Base-by-base conservation (phyloP, 805 yeast species). In the Zygosaccharomyces siamensis region DNA sequence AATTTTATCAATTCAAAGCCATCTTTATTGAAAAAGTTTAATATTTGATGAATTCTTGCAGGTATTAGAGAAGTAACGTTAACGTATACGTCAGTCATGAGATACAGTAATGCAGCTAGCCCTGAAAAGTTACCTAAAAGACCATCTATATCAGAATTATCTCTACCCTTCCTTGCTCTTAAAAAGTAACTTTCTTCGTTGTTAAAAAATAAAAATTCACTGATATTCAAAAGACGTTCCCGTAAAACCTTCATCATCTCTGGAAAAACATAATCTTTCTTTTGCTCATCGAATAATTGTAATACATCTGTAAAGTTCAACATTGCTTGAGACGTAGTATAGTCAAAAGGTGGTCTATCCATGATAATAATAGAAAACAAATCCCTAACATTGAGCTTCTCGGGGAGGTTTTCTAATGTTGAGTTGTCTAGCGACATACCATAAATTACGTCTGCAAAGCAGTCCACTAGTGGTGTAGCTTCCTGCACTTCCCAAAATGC, bases 301-400 rank as follows among this genome's bases (percentile, higher is more conserved):
- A 83, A 67, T 1, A 81, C 75, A 21, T 79, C 80, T 28, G 78
- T 69, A 27, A 80, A 63, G 18, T 81, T 77, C 35, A 73, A 70
- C 53, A 80, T 64, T 0, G 82, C 78, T 50, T 74, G 75, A 1
- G 88, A 79, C 31, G 73, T 67, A 4, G 76, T 71, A 55, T 75
- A 81, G 57, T 85, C 89, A 61, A 73, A 83, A 0, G 92, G 84
- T 2, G 79, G 76, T 46, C 80, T 75, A 7, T 72, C 66, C 47
- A 81, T 58, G 1, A 76, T 70, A 6, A 84, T 60, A 32, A 79
- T 71, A 1, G 72, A 64, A 12, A 81, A 52, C 73, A 86, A 76
- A 11, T 71, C 69, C 8, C 71, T 67, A 50, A 73, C 69, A 0
- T 67, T 57, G 7, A 80, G 59, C 16, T 60, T 60, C n/a, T 66